Percentiles rank a stretch among this genome's conserved stretches.
Evolutionary conservation across 2,329 filamentous ascomycete genomes (phyloP).

Genomic region (Alternaria burnsii): DNA sequence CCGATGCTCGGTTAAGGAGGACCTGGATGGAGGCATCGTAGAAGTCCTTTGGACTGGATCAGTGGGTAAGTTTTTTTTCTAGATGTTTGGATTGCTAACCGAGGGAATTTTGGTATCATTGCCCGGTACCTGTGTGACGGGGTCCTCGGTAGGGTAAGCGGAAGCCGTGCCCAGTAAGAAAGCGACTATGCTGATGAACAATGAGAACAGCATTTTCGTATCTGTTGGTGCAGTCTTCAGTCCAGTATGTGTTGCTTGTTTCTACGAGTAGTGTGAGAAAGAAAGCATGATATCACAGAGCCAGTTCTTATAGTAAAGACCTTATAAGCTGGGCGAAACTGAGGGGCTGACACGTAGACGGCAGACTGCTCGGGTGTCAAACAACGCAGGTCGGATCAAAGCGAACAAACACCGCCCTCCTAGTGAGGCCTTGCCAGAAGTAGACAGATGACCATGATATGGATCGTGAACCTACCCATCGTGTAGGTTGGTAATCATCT

Average conservation of each 20-base stretch:
- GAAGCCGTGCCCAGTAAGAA: too few species aligned
- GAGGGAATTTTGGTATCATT: too few species aligned
- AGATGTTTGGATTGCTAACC: too few species aligned
- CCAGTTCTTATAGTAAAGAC: background rate
- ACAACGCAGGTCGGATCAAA: background rate
- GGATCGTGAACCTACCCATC: background rate
- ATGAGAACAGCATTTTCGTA: too few species aligned
- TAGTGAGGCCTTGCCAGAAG: background rate
- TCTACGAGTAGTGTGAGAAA: background rate
- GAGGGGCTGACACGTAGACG: background rate
- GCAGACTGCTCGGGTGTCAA: background rate
- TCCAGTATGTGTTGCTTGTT: background rate
- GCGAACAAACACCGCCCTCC: background rate
- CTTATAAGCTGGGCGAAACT: background rate
- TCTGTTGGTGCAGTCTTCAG: too few species aligned
- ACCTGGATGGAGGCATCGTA: background rate
- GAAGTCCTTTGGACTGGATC: too few species aligned
- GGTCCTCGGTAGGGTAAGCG: too few species aligned
- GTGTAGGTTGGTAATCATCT: background rate
- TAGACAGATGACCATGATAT: too few species aligned
- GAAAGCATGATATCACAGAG: background rate
- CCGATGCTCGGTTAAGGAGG: too few species aligned
- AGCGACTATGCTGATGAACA: too few species aligned
- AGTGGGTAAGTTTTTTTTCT: too few species aligned
- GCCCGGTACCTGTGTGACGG: too few species aligned